These are phyloP conservation scores for Phytophthora palmivora DNA, from an alignment of 352 stramenopile genomes.

Conservation along the genomic window DNA sequence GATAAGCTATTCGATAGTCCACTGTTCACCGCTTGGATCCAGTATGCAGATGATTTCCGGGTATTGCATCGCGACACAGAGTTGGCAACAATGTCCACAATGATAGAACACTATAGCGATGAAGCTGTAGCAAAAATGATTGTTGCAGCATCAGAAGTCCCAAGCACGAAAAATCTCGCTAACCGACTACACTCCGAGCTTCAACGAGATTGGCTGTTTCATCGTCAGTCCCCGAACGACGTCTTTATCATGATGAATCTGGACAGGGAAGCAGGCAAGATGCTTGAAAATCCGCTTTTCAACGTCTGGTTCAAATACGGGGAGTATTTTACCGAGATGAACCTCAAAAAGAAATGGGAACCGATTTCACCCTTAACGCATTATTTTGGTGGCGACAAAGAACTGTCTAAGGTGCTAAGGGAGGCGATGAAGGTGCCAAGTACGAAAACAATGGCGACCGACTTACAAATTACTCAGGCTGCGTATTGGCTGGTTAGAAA, in stretches of 20 bases:
- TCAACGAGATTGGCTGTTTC: background rate
- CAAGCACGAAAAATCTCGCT: constrained; percentile 1
- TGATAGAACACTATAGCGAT: background rate
- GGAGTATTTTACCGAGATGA: constrained; percentile 2
- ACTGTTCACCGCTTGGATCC: constrained; percentile 13
- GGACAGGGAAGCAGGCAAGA: background rate
- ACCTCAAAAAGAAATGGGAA: constrained; percentile 1
- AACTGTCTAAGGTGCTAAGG: constrained; percentile 1
- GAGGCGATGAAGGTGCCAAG: background rate
- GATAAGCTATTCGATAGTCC: constrained; percentile 10
- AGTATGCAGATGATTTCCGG: constrained; percentile 19
- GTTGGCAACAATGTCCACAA: constrained; percentile 1
- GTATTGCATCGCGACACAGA: background rate
- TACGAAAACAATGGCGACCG: constrained; percentile 2
- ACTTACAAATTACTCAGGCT: background rate
- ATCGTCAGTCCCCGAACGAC: background rate
- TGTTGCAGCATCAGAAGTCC: background rate
- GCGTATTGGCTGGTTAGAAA: background rate
- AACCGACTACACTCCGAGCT: constrained; percentile 8
- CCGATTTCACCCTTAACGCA: background rate
- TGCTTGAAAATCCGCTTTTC: constrained; percentile 8
- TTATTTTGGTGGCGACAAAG: background rate
- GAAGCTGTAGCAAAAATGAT: constrained; percentile 18
- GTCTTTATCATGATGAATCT: constrained; percentile 5
- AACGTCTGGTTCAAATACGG: constrained; percentile 11